A percentile compares a stretch with the other conserved stretches of the same genome.
Conservation (phyloP, 179 eudicot species). For the Dionaea muscipula region DNA sequence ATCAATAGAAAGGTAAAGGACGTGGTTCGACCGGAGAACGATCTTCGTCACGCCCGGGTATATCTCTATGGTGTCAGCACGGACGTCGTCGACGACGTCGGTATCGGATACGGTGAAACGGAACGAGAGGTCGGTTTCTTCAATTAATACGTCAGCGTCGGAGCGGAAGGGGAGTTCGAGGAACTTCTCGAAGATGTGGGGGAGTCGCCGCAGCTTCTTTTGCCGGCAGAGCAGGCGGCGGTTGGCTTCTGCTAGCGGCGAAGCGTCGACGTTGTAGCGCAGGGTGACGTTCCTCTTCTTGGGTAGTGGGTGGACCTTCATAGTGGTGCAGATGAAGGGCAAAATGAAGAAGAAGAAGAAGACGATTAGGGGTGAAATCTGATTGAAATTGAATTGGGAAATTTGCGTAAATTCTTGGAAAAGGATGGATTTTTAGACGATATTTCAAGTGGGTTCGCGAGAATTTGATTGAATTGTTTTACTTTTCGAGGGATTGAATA, state of each 20-base stretch:
- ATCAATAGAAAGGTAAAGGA: conserved; percentile 11
- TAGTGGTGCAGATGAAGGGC: conserved; percentile 7
- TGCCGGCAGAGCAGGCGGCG: conserved; percentile 16
- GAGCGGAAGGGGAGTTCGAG: conserved; percentile 73
- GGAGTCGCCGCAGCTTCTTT: conserved; percentile 71
- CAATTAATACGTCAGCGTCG: conserved; percentile 53
- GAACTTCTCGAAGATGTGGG: conserved; percentile 79
- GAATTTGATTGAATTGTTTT: too few relatives aligned
- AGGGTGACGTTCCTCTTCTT: conserved; percentile 42
- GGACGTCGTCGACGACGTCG: conserved; percentile 30
- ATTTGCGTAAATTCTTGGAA: too few relatives aligned
- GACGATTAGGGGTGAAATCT: too few relatives aligned
- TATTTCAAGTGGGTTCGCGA: too few relatives aligned
- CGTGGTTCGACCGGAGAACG: conserved; percentile 27
- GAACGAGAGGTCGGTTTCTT: conserved; percentile 39
- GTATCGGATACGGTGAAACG: conserved; percentile 48
- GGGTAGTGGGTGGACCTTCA: conserved; percentile 78
- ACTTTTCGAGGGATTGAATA: too few relatives aligned
- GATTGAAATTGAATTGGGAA: too few relatives aligned
- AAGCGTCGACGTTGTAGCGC: conserved; percentile 33
- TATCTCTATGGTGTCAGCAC: conserved; percentile 56
- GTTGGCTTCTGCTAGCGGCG: conserved; percentile 15
- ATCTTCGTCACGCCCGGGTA: conserved; percentile 76
- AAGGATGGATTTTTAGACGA: too few relatives aligned
- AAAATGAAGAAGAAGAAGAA: too few relatives aligned